Conservation (phyloP, 345 rosid species). For the Tarenaya hassleriana region DNA sequence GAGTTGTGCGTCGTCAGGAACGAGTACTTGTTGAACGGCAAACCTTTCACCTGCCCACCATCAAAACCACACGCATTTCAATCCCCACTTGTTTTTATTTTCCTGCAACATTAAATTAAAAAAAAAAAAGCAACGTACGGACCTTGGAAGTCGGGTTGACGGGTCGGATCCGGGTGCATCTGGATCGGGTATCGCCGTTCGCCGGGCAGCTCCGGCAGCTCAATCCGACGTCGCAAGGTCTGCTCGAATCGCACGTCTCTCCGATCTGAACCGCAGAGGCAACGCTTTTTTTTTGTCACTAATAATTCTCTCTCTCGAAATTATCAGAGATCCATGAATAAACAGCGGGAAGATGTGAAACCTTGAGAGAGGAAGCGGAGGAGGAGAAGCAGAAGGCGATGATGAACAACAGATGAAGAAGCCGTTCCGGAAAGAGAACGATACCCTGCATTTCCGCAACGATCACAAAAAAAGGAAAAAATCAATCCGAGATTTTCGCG, state of each 20-base stretch:
- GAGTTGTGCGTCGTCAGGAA: constrained; percentile 96
- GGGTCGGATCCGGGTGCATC: constrained; percentile 66
- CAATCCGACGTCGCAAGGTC: constrained; percentile 67
- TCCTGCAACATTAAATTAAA: not conserved
- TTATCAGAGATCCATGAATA: not conserved
- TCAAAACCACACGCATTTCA: constrained; percentile 30
- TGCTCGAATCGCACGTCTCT: constrained; percentile 62
- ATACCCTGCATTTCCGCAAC: constrained; percentile 28
- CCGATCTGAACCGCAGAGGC: constrained; percentile 45
- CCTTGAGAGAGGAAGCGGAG: constrained; percentile 32
- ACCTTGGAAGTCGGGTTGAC: constrained; percentile 73
- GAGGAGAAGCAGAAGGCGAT: constrained; percentile 22
- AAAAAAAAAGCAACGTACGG: not conserved
- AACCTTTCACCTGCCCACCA: constrained; percentile 58
- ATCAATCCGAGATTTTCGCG: not conserved
- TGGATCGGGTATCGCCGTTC: constrained; percentile 67
- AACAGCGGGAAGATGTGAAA: constrained; percentile 5
- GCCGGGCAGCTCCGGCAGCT: constrained; percentile 66
- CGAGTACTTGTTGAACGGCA: constrained; percentile 80
- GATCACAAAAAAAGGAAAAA: not conserved
- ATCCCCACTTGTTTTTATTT: too few species aligned
- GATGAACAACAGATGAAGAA: constrained; percentile 23
- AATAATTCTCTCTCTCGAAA: too few species aligned
- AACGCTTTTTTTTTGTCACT: not conserved
- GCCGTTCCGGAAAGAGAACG: not conserved